Conservation (phyloP, 345 rosid species). For the Citrus hindsii region DNA sequence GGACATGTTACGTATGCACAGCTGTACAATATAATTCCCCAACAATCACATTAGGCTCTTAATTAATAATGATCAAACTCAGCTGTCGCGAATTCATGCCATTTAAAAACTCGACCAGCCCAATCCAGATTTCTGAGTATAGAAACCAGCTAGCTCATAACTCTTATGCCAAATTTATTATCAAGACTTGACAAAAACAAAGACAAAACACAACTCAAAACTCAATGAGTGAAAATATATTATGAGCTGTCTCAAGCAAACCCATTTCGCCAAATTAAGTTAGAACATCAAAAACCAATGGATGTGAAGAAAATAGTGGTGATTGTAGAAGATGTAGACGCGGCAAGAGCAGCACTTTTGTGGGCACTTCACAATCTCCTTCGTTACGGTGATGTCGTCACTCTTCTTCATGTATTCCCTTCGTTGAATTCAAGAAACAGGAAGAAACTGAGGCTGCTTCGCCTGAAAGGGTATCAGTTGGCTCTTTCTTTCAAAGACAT, state of each 20-base stretch:
- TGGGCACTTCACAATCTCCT: slow-evolving; percentile 60
- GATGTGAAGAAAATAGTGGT: slow-evolving; percentile 52
- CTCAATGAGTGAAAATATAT: neutral
- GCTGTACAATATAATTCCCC: neutral
- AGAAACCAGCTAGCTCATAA: neutral
- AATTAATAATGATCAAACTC: neutral
- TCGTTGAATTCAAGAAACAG: slow-evolving; percentile 29
- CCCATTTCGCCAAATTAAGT: neutral
- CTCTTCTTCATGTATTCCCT: slow-evolving; percentile 57
- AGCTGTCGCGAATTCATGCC: neutral
- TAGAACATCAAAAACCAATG: neutral
- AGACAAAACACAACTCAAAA: neutral
- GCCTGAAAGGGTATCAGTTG: slow-evolving; percentile 46
- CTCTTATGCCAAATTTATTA: neutral
- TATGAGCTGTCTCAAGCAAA: neutral
- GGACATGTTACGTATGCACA: neutral
- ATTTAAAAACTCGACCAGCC: neutral
- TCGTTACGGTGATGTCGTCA: slow-evolving; percentile 48
- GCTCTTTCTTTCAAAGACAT: slow-evolving; percentile 62
- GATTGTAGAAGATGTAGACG: slow-evolving; percentile 53
- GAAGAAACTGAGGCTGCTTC: slow-evolving; percentile 42
- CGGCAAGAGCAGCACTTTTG: slow-evolving; percentile 45
- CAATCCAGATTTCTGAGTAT: neutral
- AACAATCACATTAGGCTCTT: neutral
- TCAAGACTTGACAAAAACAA: neutral